Evolutionary conservation across 2,329 filamentous ascomycete species (phyloP).

Genomic region (Paracorniculantispora psalliotae): DNA sequence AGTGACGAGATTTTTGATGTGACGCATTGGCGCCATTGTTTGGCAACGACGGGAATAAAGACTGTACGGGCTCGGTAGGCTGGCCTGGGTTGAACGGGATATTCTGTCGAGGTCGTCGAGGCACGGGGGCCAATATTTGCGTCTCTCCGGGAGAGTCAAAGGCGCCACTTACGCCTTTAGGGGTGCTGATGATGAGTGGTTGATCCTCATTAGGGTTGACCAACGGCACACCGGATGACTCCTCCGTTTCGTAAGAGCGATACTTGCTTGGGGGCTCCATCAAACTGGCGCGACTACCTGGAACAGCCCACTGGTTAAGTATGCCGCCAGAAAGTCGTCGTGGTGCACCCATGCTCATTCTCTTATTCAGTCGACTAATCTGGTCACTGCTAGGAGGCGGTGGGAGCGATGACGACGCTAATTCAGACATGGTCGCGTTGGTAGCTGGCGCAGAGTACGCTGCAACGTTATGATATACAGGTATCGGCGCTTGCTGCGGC

Average conservation of each 20-base stretch:
- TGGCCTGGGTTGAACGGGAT: slow-evolving; percentile 12
- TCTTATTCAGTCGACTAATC: slow-evolving; percentile 32
- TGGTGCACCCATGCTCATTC: slow-evolving; percentile 33
- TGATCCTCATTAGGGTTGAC: slow-evolving; percentile 36
- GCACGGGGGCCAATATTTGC: slow-evolving; percentile 49
- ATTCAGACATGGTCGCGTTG: neutral
- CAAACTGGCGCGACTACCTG: slow-evolving; percentile 29
- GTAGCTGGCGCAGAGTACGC: slow-evolving; percentile 8
- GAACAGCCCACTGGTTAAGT: slow-evolving; percentile 35
- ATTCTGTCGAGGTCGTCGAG: slow-evolving; percentile 41
- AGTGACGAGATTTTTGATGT: slow-evolving; percentile 17
- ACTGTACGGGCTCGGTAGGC: slow-evolving; percentile 17
- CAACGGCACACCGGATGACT: neutral
- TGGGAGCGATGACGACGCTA: slow-evolving; percentile 24
- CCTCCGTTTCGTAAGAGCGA: neutral
- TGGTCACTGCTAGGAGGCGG: slow-evolving; percentile 37
- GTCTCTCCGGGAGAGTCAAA: slow-evolving; percentile 45
- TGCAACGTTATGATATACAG: neutral
- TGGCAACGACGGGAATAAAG: slow-evolving; percentile 12
- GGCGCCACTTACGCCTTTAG: slow-evolving; percentile 48
- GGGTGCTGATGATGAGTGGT: slow-evolving; percentile 58
- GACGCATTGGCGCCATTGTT: neutral
- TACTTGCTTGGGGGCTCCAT: slow-evolving; percentile 14
- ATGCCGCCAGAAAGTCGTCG: slow-evolving; percentile 41
- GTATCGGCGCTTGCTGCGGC: slow-evolving; percentile 7